Conservation (phyloP, 495 filamentous ascomycete genomes). For the Hypoxylon lenormandii region DNA sequence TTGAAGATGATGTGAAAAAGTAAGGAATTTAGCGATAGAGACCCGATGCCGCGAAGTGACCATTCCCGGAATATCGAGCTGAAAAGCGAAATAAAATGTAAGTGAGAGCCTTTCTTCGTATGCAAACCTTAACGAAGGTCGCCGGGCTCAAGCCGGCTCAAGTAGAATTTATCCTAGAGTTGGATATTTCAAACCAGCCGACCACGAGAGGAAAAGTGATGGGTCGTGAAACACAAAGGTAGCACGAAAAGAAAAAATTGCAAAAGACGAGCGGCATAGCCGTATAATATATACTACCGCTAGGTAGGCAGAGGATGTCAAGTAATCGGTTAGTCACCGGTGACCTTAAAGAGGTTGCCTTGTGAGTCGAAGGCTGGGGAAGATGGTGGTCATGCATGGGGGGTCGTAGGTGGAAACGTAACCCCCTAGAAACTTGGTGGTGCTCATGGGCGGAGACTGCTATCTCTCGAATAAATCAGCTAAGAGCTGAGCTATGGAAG, state of each 20-base stretch:
- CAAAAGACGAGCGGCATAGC: constrained; percentile 15
- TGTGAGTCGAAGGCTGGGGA: constrained; percentile 42
- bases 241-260: constrained; percentile 11
- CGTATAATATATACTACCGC: constrained; percentile 40
- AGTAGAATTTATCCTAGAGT: constrained; percentile 32
- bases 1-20: constrained; percentile 16
- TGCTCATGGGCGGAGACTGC: constrained; percentile 36
- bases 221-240: constrained; percentile 33
- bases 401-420: constrained; percentile 28
- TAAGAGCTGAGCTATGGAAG: constrained; percentile 42
- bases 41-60: constrained; percentile 24
- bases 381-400: constrained; percentile 48
- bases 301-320: constrained; percentile 48
- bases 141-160: constrained; percentile 51
- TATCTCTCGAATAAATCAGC: constrained; percentile 40
- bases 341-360: constrained; percentile 43
- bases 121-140: constrained; percentile 37
- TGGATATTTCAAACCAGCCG: constrained; percentile 31
- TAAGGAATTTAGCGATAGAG: constrained; percentile 10
- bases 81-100: constrained; percentile 19
- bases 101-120: constrained; percentile 26
- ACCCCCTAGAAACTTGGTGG: constrained; percentile 35
- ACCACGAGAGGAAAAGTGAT: constrained; percentile 38
- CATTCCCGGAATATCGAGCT: constrained; percentile 23
- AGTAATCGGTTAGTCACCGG: constrained; percentile 49